A percentile compares a stretch with the other conserved stretches of the same genome.
Conservation (phyloP, 164 flowering plant genomes). For the Piper betle region DNA sequence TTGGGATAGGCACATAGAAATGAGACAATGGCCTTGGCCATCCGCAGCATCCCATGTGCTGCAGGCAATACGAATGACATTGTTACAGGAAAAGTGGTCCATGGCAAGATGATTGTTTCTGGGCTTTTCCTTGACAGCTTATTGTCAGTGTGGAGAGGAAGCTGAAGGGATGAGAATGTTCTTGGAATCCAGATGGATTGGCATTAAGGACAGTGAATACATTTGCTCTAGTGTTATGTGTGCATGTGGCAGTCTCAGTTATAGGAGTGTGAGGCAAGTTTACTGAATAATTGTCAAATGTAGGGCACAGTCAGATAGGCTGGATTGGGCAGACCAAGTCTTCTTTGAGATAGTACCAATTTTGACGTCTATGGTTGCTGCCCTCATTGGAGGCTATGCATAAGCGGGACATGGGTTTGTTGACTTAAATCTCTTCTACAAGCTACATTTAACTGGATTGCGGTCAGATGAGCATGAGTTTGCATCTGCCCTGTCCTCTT, state of each 20-base stretch:
- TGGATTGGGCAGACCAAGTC: constrained; percentile 16
- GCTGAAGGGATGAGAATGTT: constrained; percentile 24
- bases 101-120: constrained; percentile 20
- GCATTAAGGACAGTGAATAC: constrained; percentile 21
- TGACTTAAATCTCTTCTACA: constrained; percentile 23
- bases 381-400: constrained; percentile 28
- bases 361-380: constrained; percentile 30
- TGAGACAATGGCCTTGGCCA: constrained; percentile 3
- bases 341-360: constrained; percentile 19
- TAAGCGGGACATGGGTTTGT: constrained; percentile 17
- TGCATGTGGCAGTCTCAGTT: constrained; percentile 22
- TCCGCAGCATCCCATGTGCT: constrained; percentile 18
- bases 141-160: constrained; percentile 21
- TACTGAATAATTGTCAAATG: constrained; percentile 19
- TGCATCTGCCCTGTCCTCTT: constrained; percentile 27
- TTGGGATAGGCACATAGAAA: too few relatives aligned
- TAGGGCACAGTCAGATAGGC: constrained; percentile 19
- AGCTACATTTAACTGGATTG: constrained; percentile 18
- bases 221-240: constrained; percentile 22
- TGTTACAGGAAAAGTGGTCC: constrained; percentile 20
- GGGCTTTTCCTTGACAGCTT: constrained; percentile 17
- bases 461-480: constrained; percentile 27
- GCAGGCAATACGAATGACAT: constrained; percentile 12
- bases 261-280: constrained; percentile 21
- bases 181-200: constrained; percentile 12